A percentile compares a stretch with the other conserved stretches of the same genome.
Conservation (phyloP, 2,329 filamentous ascomycete species). For the Boeremia lycopersici region DNA sequence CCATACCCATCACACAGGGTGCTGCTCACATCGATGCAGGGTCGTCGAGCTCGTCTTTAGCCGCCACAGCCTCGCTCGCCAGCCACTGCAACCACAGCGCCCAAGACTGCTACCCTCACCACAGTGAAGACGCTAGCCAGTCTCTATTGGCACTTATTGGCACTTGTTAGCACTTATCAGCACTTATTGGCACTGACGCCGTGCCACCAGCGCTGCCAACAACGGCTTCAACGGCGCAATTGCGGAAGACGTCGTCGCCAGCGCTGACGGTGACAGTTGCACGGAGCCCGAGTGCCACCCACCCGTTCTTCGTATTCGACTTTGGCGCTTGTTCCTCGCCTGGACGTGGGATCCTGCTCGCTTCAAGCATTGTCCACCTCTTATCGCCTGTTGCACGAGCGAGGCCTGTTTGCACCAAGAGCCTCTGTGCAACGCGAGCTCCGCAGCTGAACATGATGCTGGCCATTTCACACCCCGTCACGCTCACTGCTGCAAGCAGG, state of each 20-base stretch:
- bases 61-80: slow-evolving; percentile 27
- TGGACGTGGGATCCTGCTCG: not conserved
- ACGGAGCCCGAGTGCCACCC: not conserved
- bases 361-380: not conserved
- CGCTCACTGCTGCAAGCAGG: not conserved
- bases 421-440: slow-evolving; percentile 18
- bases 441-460: not conserved
- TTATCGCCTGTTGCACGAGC: slow-evolving; percentile 21
- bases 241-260: slow-evolving; percentile 29
- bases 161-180: no score
- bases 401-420: slow-evolving; percentile 26
- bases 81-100: slow-evolving; percentile 21
- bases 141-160: slow-evolving; percentile 21
- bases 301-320: no score
- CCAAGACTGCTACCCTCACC: not conserved
- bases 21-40: slow-evolving; percentile 34
- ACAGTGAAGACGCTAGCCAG: slow-evolving; percentile 17
- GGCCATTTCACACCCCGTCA: not conserved
- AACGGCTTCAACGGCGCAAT: no score
- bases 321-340: no score
- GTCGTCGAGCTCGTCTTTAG: slow-evolving; percentile 36
- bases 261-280: slow-evolving; percentile 27
- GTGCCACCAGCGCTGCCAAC: slow-evolving; percentile 27
- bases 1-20: slow-evolving; percentile 11
- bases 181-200: slow-evolving; percentile 17